phyloP scores from a whole-genome alignment of 1,139 yeast genomes.

The Taphrina confusa region DNA sequence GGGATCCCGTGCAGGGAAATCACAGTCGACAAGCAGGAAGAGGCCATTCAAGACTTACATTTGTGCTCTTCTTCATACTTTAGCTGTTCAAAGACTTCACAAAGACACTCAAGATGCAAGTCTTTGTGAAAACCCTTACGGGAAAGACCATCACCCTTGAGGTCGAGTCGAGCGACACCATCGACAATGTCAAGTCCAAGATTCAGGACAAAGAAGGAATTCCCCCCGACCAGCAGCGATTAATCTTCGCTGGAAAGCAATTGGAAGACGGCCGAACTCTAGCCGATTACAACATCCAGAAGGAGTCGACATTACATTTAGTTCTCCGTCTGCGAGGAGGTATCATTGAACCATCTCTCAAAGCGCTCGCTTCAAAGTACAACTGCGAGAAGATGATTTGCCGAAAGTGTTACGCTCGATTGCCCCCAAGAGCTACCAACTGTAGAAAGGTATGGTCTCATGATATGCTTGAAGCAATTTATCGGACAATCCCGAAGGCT shows the following conservation, averaged over 20 bases:
- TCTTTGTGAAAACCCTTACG: slow-evolving; percentile 78
- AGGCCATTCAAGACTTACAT: not conserved
- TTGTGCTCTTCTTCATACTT: not conserved
- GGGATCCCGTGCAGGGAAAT: not conserved
- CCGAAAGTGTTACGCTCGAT: slow-evolving; percentile 99
- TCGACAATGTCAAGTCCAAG: slow-evolving; percentile 90
- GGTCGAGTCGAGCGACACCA: slow-evolving; percentile 92
- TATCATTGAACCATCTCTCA: slow-evolving; percentile 98
- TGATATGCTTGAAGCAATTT: too few relatives aligned
- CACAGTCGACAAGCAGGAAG: slow-evolving; percentile 2
- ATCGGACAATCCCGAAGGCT: too few relatives aligned
- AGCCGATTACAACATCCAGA: slow-evolving; percentile 92
- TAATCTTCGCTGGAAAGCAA: slow-evolving; percentile 92
- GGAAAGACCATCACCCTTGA: slow-evolving; percentile 91
- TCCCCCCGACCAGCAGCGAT: slow-evolving; percentile 93
- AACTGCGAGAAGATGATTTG: slow-evolving; percentile 99
- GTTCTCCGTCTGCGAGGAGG: slow-evolving; percentile 91
- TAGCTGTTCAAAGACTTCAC: slow-evolving; percentile 3
- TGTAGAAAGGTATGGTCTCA: slow-evolving; percentile 69
- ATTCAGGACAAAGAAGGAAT: slow-evolving; percentile 94
- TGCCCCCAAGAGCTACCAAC: slow-evolving; percentile 99
- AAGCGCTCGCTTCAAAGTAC: slow-evolving; percentile 98
- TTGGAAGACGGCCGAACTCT: slow-evolving; percentile 91
- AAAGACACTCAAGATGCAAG: slow-evolving; percentile 40
- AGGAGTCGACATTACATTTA: slow-evolving; percentile 86